phyloP scores from a whole-genome alignment of 202 grass and related monocot species.

The Panicum hallii region DNA sequence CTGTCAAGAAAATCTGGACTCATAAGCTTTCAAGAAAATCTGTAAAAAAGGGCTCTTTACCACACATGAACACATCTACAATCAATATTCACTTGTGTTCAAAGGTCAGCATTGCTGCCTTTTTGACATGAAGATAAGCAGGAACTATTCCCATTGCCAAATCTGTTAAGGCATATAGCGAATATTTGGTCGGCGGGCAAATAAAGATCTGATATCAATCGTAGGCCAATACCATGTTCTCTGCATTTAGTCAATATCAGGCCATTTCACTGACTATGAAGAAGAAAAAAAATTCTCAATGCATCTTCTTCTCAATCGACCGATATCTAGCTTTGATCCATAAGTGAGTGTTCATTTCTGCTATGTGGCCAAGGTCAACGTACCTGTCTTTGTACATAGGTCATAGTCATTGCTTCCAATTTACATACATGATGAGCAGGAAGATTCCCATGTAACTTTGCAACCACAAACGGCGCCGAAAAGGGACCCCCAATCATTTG shows the following conservation, averaged over 20 bases:
- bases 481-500: constrained; percentile 17
- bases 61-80: neutral
- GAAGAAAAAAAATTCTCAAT: neutral
- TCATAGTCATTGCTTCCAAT: neutral
- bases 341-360: neutral
- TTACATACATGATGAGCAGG: neutral
- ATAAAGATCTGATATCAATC: constrained; percentile 13
- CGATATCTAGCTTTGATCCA: neutral
- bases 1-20: neutral
- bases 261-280: neutral
- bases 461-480: neutral
- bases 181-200: neutral
- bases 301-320: neutral
- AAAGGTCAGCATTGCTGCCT: constrained; percentile 1
- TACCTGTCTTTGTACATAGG: constrained; percentile 9
- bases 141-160: constrained; percentile 33
- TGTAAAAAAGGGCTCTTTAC: neutral
- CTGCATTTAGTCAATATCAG: neutral
- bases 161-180: constrained; percentile 3
- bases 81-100: neutral
- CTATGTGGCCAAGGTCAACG: neutral
- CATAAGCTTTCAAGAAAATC: neutral
- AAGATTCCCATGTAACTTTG: constrained; percentile 18
- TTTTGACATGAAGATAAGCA: constrained; percentile 6
- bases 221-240: neutral